A percentile compares a stretch with the other conserved stretches of the same genome.
Evolutionary conservation across 148 eudicot genomes (phyloP).

Genomic region (Camellia lanceoleosa): DNA sequence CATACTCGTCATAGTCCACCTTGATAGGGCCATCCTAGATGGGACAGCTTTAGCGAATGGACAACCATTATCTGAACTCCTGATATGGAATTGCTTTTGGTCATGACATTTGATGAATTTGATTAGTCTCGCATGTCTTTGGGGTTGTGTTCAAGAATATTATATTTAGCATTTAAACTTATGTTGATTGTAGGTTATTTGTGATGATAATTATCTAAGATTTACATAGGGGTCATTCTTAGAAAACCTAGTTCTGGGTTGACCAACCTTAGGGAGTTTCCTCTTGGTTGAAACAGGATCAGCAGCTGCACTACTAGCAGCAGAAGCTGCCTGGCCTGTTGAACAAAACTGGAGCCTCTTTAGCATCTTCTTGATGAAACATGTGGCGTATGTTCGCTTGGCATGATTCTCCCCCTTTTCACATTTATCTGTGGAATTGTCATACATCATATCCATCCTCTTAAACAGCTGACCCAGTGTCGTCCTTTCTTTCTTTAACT

Average conservation of each 20-base stretch:
- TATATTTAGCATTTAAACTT: background rate
- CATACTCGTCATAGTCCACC: background rate
- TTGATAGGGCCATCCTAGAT: background rate
- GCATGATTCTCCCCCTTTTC: slow-evolving; percentile 11
- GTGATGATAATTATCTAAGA: background rate
- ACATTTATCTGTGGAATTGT: slow-evolving; percentile 15
- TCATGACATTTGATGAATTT: background rate
- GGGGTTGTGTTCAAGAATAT: background rate
- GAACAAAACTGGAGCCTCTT: slow-evolving; percentile 29
- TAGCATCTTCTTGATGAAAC: slow-evolving; percentile 37
- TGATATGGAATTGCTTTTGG: background rate
- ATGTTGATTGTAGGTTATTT: no score
- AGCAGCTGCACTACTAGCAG: slow-evolving; percentile 17
- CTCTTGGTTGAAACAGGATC: slow-evolving; percentile 20
- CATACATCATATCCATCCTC: slow-evolving; percentile 20
- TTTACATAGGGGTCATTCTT: slow-evolving; percentile 24
- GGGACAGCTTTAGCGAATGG: background rate
- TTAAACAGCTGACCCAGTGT: slow-evolving; percentile 41
- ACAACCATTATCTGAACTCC: background rate
- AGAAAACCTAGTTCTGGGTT: background rate
- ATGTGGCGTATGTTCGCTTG: slow-evolving; percentile 18
- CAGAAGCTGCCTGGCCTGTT: slow-evolving; percentile 18
- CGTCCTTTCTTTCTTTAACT: slow-evolving; percentile 29
- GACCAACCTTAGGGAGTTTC: slow-evolving; percentile 32
- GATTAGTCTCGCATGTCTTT: background rate